phyloP scores from a whole-genome alignment of 352 stramenopile species.

The Elongisporangium anandrum region DNA sequence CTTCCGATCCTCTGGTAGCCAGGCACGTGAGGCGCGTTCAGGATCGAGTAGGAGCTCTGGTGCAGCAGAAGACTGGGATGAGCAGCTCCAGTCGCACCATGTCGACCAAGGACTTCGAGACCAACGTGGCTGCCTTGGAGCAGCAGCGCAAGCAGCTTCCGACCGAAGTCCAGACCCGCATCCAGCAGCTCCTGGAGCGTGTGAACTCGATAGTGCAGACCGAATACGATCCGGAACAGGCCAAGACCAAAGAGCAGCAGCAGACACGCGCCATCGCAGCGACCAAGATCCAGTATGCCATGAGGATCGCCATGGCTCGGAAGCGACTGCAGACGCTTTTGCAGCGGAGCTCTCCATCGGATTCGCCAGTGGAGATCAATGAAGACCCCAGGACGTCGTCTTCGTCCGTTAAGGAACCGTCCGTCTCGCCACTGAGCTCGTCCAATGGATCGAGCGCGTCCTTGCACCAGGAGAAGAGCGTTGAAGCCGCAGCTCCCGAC shows the following conservation, averaged over 20 bases:
- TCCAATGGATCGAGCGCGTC: too few species aligned
- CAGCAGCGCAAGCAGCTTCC: constrained; percentile 23
- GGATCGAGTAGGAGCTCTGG: constrained; percentile 8
- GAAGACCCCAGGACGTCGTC: neutral
- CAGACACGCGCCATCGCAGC: constrained; percentile 27
- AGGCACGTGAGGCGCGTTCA: constrained; percentile 10
- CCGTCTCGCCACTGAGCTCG: too few species aligned
- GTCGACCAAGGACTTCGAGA: constrained; percentile 21
- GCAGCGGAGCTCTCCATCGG: constrained; percentile 2
- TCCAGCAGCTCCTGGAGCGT: constrained; percentile 30
- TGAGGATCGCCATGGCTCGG: constrained; percentile 37
- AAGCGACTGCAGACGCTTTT: constrained; percentile 39
- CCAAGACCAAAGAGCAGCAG: constrained; percentile 14
- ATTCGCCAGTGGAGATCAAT: constrained; percentile 2
- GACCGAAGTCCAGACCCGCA: constrained; percentile 24
- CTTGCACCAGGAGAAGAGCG: neutral
- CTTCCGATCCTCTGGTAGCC: constrained; percentile 1
- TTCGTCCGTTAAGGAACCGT: too few species aligned
- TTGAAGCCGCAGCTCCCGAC: neutral
- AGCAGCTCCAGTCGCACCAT: constrained; percentile 4
- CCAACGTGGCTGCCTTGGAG: constrained; percentile 16
- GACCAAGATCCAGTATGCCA: constrained; percentile 36
- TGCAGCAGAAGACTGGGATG: constrained; percentile 13
- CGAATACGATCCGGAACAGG: constrained; percentile 33
- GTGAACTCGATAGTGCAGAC: constrained; percentile 23